Evolutionary conservation across 2,329 filamentous ascomycete genomes (phyloP), one percentile per base, ranked within the genome.

Genomic region (Cercospora berteroae): DNA sequence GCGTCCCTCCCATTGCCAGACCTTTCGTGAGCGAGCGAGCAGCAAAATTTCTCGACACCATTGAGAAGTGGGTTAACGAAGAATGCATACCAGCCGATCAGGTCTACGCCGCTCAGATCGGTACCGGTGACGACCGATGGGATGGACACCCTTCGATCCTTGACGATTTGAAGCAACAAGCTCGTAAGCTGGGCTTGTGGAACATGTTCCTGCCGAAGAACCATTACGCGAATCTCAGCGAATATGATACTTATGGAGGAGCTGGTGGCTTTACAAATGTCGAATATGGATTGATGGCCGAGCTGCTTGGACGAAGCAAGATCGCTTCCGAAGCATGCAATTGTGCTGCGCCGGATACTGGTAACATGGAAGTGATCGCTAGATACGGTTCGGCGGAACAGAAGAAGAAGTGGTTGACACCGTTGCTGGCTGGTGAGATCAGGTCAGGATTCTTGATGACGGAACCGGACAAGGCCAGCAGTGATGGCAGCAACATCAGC

Each of bases 231-330:
- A 70, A 70, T 33, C 44, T 70, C 13, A 67, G 64, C 50, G 66
- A 68, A 56, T 70, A 70, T 25, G 68, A 70, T 44, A 61, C 50
- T 25, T 70, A 92, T 90, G 80, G 92, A 97, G 83, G 96, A 93
- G 66, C 68, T 1, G 93, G 94, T 25, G 95, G 95, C 36, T 97
- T 93, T 83, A 92, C 89, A 68, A 99, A 98, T 81, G 84, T 99
- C 70, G 95, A 99, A 82, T 99, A 99, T 78, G 95, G 94, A 12
- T 83, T 99, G 75, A 99, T 98, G 94, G 95, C 95, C 18, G 95
- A 99, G 83, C 91, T 92, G 82, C 84, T 98, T 74, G 95, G 95
- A 71, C 94, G 92, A 83, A 96, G 92, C 73, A 85, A 87, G 77
- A 84, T 88, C 70, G 95, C 93, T 10, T 92, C 91, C 7, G 94